phyloP scores from a whole-genome alignment of 1,284 basidiomycete species.

The Ganoderma lucidum region DNA sequence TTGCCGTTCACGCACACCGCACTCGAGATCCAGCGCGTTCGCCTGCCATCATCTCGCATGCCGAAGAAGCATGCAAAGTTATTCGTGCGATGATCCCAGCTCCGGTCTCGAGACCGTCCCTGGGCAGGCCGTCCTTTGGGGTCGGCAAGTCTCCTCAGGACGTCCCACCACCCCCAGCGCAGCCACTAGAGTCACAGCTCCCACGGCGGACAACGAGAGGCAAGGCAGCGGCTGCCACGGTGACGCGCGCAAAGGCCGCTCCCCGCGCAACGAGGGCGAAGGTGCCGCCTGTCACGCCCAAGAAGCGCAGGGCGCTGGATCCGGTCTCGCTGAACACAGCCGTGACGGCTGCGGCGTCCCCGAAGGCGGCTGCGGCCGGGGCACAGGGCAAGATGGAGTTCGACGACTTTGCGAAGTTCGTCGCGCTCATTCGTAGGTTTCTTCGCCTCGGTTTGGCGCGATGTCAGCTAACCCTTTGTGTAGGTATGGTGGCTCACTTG shows the following conservation, averaged over 20 bases:
- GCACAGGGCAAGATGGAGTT: slow-evolving; percentile 41
- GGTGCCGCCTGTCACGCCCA: slow-evolving; percentile 38
- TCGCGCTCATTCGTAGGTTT: slow-evolving; percentile 57
- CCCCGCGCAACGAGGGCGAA: slow-evolving; percentile 21
- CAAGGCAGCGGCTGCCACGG: slow-evolving; percentile 12
- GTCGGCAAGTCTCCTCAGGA: neutral
- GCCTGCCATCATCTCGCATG: slow-evolving; percentile 51
- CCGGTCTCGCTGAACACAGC: slow-evolving; percentile 46
- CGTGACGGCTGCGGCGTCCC: slow-evolving; percentile 34
- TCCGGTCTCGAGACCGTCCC: slow-evolving; percentile 26
- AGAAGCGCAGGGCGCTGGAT: slow-evolving; percentile 46
- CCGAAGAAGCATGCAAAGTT: slow-evolving; percentile 58
- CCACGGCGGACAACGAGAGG: slow-evolving; percentile 26
- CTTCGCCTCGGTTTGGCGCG: slow-evolving; percentile 26
- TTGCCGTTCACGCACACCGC: slow-evolving; percentile 69
- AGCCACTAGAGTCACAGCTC: neutral
- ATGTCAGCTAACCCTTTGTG: slow-evolving; percentile 14
- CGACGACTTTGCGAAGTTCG: slow-evolving; percentile 58
- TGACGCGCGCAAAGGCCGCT: slow-evolving; percentile 8
- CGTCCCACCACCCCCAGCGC: neutral
- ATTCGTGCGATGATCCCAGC: slow-evolving; percentile 49
- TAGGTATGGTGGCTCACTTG: slow-evolving; percentile 70
- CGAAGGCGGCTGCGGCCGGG: slow-evolving; percentile 12
- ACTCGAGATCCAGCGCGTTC: slow-evolving; percentile 51
- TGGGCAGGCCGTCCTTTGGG: slow-evolving; percentile 11